Evolutionary conservation across 257 asterid genomes (phyloP).

Genomic region (Fraxinus excelsior): DNA sequence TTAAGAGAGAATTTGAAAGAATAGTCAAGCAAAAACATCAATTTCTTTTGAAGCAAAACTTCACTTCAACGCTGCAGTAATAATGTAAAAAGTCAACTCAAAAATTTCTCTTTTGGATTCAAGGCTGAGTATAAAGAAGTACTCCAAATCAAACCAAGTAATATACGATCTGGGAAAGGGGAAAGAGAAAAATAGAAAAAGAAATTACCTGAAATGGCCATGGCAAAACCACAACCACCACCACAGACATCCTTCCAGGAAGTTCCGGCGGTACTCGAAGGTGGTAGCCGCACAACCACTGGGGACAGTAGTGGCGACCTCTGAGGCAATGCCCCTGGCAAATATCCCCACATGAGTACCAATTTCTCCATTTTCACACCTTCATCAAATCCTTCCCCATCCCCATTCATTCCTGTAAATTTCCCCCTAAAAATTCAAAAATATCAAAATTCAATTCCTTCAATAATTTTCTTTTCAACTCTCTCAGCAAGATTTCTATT

Average conservation of each 20-base stretch:
- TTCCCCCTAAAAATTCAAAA: neutral
- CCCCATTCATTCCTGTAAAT: conserved; percentile 54
- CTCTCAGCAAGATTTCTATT: neutral
- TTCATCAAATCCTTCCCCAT: conserved; percentile 63
- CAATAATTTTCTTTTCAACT: neutral
- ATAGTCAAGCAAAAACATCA: conserved; percentile 3
- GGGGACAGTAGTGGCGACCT: conserved; percentile 87
- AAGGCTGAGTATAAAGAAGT: conserved; percentile 13
- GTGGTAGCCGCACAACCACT: conserved; percentile 57
- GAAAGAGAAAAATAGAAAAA: neutral
- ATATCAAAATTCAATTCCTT: neutral
- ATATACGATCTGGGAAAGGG: neutral
- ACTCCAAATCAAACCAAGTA: conserved; percentile 7
- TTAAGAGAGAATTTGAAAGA: conserved; percentile 14
- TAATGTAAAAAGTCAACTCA: conserved; percentile 3
- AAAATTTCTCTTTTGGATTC: conserved; percentile 6
- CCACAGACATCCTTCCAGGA: conserved; percentile 90
- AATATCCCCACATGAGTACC: conserved; percentile 89
- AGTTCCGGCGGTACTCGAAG: conserved; percentile 37
- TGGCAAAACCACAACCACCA: conserved; percentile 98
- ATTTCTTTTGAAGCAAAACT: neutral
- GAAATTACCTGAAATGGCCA: conserved; percentile 80
- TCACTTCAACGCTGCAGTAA: conserved; percentile 3
- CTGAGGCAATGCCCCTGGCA: conserved; percentile 96
- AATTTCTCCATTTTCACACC: conserved; percentile 48